Percentiles rank a stretch among this genome's conserved stretches.
phyloP scores from a whole-genome alignment of 2,329 filamentous ascomycete species.

The Aspergillus fumigatus region DNA sequence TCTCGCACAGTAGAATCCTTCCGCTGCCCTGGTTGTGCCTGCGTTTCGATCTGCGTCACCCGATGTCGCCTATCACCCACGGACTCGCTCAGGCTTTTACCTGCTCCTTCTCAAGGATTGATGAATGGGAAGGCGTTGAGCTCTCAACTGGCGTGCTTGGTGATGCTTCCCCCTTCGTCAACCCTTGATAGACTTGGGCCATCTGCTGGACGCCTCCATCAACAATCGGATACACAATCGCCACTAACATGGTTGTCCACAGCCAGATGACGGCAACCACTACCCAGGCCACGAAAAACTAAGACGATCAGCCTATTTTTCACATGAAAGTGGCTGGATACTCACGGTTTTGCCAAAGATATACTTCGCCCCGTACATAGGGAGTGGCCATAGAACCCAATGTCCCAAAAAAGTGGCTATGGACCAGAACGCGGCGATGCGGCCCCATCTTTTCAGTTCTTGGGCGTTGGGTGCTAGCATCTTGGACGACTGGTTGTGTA shows the following conservation, averaged over 20 bases:
- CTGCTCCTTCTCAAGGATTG: too few relatives aligned
- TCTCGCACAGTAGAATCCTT: too few relatives aligned
- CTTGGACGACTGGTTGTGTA: conserved; percentile 1
- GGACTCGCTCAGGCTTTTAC: too few relatives aligned
- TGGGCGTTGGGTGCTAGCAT: conserved; percentile 23
- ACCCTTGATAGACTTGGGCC: conserved; percentile 13
- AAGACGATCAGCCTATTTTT: not conserved
- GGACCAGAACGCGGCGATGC: conserved; percentile 45
- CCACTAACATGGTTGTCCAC: conserved; percentile 48
- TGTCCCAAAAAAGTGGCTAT: conserved; percentile 49
- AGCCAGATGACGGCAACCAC: conserved; percentile 51
- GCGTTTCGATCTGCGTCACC: too few relatives aligned
- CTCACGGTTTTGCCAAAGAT: conserved; percentile 43
- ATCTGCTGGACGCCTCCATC: conserved; percentile 41
- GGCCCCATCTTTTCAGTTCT: conserved; percentile 45
- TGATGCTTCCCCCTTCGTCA: not conserved
- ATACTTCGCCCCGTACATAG: conserved; percentile 52
- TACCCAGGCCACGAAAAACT: conserved; percentile 51
- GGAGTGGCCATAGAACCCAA: conserved; percentile 53
- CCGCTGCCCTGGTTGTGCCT: too few relatives aligned
- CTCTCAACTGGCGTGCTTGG: too few relatives aligned
- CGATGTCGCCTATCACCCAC: too few relatives aligned
- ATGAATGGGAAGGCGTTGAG: too few relatives aligned
- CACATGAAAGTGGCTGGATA: not conserved
- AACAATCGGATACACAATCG: conserved; percentile 48